These are phyloP conservation scores for Leucaena leucocephala DNA, from an alignment of 306 rosid species.

Conservation along the genomic window DNA sequence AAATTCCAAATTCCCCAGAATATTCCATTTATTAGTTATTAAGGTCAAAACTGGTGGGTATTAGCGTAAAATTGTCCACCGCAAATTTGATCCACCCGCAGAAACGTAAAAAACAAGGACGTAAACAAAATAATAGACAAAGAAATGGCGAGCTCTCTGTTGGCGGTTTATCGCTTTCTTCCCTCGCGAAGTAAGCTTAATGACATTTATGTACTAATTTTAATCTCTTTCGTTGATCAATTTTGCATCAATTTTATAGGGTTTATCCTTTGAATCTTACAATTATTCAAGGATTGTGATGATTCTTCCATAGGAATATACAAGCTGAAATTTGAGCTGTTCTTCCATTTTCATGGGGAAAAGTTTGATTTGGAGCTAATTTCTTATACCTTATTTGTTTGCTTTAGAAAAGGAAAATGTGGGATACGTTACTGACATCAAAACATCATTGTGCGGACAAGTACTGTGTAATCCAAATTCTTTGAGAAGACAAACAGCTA, in stretches of 20 bases:
- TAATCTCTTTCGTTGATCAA: background rate
- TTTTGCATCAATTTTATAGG: background rate
- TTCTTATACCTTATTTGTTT: conserved; percentile 31
- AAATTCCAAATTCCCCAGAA: background rate
- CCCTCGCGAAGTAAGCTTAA: conserved; percentile 60
- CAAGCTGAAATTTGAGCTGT: background rate
- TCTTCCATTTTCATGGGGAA: background rate
- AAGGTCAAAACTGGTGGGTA: conserved; percentile 36
- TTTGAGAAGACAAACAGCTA: conserved; percentile 36
- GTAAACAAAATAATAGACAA: conserved; percentile 8
- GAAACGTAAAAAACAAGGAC: background rate
- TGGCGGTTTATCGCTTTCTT: conserved; percentile 56
- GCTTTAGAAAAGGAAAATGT: conserved; percentile 60
- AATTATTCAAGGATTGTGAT: background rate
- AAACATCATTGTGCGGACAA: conserved; percentile 61
- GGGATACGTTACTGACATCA: conserved; percentile 46
- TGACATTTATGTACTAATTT: conserved; percentile 23
- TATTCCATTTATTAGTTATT: conserved; percentile 12
- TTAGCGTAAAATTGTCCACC: conserved; percentile 36
- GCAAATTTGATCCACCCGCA: conserved; percentile 26
- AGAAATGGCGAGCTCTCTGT: conserved; percentile 70
- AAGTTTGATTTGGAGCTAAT: background rate
- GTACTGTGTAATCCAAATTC: conserved; percentile 40
- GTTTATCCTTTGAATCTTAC: background rate
- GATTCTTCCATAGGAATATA: background rate